These are phyloP conservation scores for Mariannaea sp. DNA, from an alignment of 2,329 filamentous ascomycete species.

Conservation along the genomic window DNA sequence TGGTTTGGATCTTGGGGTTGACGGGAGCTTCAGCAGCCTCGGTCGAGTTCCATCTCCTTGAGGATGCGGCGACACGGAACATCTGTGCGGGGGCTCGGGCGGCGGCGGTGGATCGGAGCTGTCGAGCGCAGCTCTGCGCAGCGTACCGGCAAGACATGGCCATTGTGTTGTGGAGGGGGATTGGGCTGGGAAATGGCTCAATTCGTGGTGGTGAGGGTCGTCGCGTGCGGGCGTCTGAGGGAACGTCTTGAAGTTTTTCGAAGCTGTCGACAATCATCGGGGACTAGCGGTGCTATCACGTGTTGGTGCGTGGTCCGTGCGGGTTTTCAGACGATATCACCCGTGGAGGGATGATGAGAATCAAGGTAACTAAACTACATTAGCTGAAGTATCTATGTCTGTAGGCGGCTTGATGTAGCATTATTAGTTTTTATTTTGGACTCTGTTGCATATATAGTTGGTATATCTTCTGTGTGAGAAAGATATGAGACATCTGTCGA, in stretches of 20 bases:
- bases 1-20: conserved; percentile 90
- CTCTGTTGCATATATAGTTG: too few species aligned
- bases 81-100: conserved; percentile 55
- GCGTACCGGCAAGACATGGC: conserved; percentile 66
- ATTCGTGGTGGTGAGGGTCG: conserved; percentile 34
- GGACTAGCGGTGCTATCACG: conserved; percentile 32
- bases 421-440: too few species aligned
- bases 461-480: too few species aligned
- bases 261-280: conserved; percentile 39
- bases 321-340: not conserved
- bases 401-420: too few species aligned
- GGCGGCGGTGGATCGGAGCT: conserved; percentile 57
- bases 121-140: conserved; percentile 67
- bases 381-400: too few species aligned
- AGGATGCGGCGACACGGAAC: conserved; percentile 50
- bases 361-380: too few species aligned
- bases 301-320: conserved; percentile 19
- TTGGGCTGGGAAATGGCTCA: conserved; percentile 34
- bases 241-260: conserved; percentile 50
- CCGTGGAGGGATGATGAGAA: not conserved
- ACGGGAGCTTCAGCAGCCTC: conserved; percentile 61
- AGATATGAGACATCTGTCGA: too few species aligned
- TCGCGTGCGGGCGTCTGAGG: conserved; percentile 36
- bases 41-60: conserved; percentile 87
- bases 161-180: conserved; percentile 52